Conservation (phyloP, 345 rosid genomes). For the Diplotaxis tenuifolia region DNA sequence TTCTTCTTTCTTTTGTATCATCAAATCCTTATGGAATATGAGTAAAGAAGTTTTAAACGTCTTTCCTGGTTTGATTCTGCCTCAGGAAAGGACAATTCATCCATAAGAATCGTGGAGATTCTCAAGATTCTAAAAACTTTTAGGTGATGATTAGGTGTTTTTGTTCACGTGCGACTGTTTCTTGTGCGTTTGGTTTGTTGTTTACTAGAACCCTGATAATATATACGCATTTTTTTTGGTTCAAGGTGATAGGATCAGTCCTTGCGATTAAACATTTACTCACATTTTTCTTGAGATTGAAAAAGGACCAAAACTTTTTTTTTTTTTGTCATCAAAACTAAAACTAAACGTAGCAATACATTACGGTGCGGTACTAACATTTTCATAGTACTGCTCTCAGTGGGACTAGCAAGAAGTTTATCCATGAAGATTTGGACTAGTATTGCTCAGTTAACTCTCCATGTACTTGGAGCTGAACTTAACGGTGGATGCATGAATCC, state of each 20-base stretch:
- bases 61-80: not conserved
- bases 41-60: not conserved
- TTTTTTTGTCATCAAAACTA: too few species aligned
- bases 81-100: conserved; percentile 83
- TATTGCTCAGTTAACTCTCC: conserved; percentile 81
- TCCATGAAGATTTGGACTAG: conserved; percentile 82
- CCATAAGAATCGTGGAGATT: conserved; percentile 92
- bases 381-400: conserved; percentile 61
- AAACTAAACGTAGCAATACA: conserved; percentile 65
- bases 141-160: conserved; percentile 46
- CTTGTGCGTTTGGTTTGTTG: not conserved
- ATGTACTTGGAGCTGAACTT: conserved; percentile 90
- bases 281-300: too few species aligned
- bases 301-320: conserved; percentile 44
- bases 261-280: not conserved
- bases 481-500: conserved; percentile 97
- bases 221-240: not conserved
- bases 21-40: not conserved
- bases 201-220: not conserved
- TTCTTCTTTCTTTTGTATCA: not conserved
- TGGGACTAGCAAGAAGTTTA: conserved; percentile 70
- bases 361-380: conserved; percentile 68
- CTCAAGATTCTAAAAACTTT: conserved; percentile 85
- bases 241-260: conserved; percentile 75
- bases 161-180: not conserved